Evolutionary conservation across 2,329 filamentous ascomycete genomes (phyloP), one percentile per base, ranked within the genome.

Genomic region (Berkeleyomyces basicola): DNA sequence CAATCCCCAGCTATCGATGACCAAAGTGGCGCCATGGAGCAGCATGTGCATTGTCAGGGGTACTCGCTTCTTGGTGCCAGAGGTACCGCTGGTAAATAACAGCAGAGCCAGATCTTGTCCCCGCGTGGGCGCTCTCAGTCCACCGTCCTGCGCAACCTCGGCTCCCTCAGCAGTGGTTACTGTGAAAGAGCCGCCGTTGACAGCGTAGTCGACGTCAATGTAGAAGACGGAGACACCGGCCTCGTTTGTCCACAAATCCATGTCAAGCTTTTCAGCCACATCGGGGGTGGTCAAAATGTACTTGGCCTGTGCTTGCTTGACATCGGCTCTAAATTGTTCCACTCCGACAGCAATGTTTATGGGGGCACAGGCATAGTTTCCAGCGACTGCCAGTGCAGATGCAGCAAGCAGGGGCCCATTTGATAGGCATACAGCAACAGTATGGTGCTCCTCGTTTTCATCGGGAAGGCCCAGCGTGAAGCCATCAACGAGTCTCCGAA

Each of bases 1-100:
- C 16, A 82, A 67, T 1, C 75, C 77, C 77, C 79, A 82, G 0
- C 78, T 80, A 16, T 79, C 75, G 37, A 80, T 76, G 4, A 81
- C 78, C 63, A 78, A 78, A 1, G 75, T 72, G 3, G 80, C 75
- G 1, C 80, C 79, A 6, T 74, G 71, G 7, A 82, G 70, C 59
- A 82, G 75, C 2, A 78, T 77, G 64, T 79, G 76, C 0, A 75
- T 71, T 1, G 75, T 77, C 36, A 82, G 72, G 0, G 80, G 80
- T 2, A 82, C 80, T 2, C 82, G 72, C 69, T 82, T 82, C 69
- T 81, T 82, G n/a, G 74, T 80, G 1, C 80, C 80, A 16, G 76
- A 80, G 0, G 80, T 82, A 16, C 80, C 80, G 64, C 78, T 81
- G 0, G 80, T 83, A 67, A 82, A 82, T 1, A 82, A 72, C 55